These are phyloP conservation scores for Mortierella sp. DNA, from an alignment of 371 early-diverging fungal genomes.

Conservation along the genomic window DNA sequence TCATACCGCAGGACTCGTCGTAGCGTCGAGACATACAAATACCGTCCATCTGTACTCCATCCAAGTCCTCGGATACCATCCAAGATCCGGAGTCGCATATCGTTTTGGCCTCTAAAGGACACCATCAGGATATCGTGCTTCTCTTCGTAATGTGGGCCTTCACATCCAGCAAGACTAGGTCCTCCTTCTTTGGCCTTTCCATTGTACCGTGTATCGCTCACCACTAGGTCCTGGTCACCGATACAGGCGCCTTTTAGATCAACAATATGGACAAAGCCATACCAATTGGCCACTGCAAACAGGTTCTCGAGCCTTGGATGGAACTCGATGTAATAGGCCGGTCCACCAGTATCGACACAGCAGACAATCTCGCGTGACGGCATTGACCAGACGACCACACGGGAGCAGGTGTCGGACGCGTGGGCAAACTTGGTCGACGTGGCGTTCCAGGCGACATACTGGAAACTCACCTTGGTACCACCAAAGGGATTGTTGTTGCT, in stretches of 20 bases:
- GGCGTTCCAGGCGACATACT: conserved; percentile 71
- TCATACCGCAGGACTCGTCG: conserved; percentile 71
- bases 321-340: conserved; percentile 67
- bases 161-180: conserved; percentile 20
- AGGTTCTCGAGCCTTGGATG: conserved; percentile 70
- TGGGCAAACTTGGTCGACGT: conserved; percentile 71
- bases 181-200: conserved; percentile 6
- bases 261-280: conserved; percentile 73
- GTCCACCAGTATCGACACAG: conserved; percentile 67
- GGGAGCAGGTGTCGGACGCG: conserved; percentile 65
- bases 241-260: conserved; percentile 59
- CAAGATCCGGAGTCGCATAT: conserved; percentile 65
- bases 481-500: background rate
- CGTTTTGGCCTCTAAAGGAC: conserved; percentile 69
- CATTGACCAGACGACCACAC: conserved; percentile 67
- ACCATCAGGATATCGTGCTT: conserved; percentile 73
- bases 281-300: conserved; percentile 70
- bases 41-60: conserved; percentile 69
- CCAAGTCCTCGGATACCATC: conserved; percentile 71
- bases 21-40: conserved; percentile 69
- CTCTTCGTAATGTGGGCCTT: conserved; percentile 52
- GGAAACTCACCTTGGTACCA: conserved; percentile 56
- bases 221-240: conserved; percentile 40
- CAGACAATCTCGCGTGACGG: conserved; percentile 59
- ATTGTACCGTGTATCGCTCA: conserved; percentile 12